phyloP scores from a whole-genome alignment of 2,329 filamentous ascomycete species.

The Calycina herbarum region DNA sequence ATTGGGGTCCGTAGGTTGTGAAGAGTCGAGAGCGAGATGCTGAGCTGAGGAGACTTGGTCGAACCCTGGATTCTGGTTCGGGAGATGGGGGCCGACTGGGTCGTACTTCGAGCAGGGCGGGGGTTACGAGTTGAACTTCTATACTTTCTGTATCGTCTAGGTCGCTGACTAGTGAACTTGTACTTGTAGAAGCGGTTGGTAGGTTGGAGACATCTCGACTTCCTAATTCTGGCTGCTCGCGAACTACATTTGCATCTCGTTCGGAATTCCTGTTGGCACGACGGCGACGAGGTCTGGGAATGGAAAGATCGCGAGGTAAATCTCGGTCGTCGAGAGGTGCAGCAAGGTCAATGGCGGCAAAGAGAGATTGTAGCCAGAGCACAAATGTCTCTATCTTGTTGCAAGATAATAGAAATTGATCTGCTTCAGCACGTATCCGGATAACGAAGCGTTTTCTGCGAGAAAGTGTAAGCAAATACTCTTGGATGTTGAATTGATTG shows the following conservation, averaged over 20 bases:
- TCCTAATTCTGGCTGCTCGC: slow-evolving; percentile 31
- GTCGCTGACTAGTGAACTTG: slow-evolving; percentile 3
- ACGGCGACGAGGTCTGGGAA: slow-evolving; percentile 44
- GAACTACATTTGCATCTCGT: slow-evolving; percentile 21
- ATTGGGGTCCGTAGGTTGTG: slow-evolving; percentile 7
- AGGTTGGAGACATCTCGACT: slow-evolving; percentile 27
- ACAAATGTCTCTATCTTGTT: slow-evolving; percentile 65
- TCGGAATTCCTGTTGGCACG: slow-evolving; percentile 15
- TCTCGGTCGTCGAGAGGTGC: slow-evolving; percentile 69
- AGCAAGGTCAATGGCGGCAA: slow-evolving; percentile 72
- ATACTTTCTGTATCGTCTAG: slow-evolving; percentile 13
- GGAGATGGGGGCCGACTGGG: slow-evolving; percentile 7
- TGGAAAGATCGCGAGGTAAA: slow-evolving; percentile 61
- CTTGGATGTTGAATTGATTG: neutral
- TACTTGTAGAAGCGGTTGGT: slow-evolving; percentile 9
- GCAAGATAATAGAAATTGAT: slow-evolving; percentile 72
- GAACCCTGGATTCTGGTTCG: neutral
- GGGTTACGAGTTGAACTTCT: slow-evolving; percentile 11
- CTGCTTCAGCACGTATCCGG: slow-evolving; percentile 69
- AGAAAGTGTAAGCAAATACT: neutral
- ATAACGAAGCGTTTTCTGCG: slow-evolving; percentile 58
- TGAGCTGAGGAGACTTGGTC: slow-evolving; percentile 8
- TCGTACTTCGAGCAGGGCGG: slow-evolving; percentile 7
- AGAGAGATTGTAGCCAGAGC: slow-evolving; percentile 66
- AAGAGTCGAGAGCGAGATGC: slow-evolving; percentile 13